phyloP scores from a whole-genome alignment of 345 rosid genomes.

The Sonneratia caseolaris region DNA sequence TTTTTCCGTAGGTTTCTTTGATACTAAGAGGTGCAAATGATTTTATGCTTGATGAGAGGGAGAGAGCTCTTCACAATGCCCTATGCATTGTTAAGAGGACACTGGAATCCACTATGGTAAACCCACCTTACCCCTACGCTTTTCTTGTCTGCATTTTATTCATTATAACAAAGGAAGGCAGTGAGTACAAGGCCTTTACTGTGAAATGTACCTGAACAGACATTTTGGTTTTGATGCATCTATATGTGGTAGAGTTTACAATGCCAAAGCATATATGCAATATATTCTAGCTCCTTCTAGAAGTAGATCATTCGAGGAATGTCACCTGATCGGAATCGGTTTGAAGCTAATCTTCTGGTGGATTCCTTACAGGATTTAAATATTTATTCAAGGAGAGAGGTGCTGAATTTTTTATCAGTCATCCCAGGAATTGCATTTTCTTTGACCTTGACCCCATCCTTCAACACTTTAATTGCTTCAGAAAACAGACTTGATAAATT shows the following conservation, averaged over 20 bases:
- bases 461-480: neutral
- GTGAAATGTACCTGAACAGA: too few relatives aligned
- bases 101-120: conserved; percentile 86
- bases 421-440: neutral
- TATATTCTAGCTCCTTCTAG: neutral
- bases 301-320: neutral
- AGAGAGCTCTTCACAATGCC: conserved; percentile 85
- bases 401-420: neutral
- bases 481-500: neutral
- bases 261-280: neutral
- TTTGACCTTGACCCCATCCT: neutral
- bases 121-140: too few relatives aligned
- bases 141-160: too few relatives aligned
- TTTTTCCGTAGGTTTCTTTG: conserved; percentile 62
- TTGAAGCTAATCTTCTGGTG: neutral
- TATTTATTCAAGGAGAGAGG: neutral
- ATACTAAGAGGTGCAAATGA: conserved; percentile 95
- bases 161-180: too few relatives aligned
- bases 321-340: neutral
- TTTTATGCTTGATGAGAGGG: conserved; percentile 99
- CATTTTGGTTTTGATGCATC: neutral
- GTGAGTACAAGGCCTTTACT: too few relatives aligned
- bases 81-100: conserved; percentile 84
- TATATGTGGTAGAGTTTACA: neutral
- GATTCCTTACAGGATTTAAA: neutral